Percentiles rank a stretch among this genome's conserved stretches.
These are phyloP conservation scores for Puccinia triticina DNA, from an alignment of 1,284 basidiomycete genomes.

Conservation along the genomic window DNA sequence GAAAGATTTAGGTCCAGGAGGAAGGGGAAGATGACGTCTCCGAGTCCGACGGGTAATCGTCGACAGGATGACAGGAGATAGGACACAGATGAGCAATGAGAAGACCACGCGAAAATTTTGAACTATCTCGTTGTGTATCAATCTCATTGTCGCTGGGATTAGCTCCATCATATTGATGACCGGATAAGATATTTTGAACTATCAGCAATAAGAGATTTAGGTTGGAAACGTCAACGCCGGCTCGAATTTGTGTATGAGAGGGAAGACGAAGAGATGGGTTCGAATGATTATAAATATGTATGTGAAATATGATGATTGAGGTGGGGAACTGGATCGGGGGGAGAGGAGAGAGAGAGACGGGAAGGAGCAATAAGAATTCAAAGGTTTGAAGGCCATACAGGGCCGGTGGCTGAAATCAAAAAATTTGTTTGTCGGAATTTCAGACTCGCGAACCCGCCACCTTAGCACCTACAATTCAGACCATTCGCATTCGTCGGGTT, in stretches of 20 bases:
- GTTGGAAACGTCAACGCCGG: background rate
- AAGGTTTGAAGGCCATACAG: no score
- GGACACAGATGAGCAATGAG: conserved; percentile 20
- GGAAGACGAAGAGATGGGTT: background rate
- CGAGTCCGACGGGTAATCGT: background rate
- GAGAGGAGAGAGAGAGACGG: no score
- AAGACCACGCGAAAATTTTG: conserved; percentile 15
- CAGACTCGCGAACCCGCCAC: no score
- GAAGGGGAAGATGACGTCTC: conserved; percentile 30
- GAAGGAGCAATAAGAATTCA: no score
- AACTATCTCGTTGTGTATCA: conserved; percentile 12
- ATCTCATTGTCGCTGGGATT: conserved; percentile 1
- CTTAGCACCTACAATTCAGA: no score
- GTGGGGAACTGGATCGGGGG: no score
- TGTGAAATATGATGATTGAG: no score
- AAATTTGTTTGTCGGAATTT: no score
- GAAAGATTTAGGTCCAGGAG: conserved; percentile 36
- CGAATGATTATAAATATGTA: no score
- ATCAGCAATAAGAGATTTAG: background rate
- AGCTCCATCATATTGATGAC: conserved; percentile 28
- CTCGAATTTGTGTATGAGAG: background rate
- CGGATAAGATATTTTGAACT: background rate
- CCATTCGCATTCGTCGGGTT: no score
- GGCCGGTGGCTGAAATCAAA: no score
- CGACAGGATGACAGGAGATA: conserved; percentile 28